Conservation (phyloP, 306 rosid genomes). For the Hylodesmum podocarpum region DNA sequence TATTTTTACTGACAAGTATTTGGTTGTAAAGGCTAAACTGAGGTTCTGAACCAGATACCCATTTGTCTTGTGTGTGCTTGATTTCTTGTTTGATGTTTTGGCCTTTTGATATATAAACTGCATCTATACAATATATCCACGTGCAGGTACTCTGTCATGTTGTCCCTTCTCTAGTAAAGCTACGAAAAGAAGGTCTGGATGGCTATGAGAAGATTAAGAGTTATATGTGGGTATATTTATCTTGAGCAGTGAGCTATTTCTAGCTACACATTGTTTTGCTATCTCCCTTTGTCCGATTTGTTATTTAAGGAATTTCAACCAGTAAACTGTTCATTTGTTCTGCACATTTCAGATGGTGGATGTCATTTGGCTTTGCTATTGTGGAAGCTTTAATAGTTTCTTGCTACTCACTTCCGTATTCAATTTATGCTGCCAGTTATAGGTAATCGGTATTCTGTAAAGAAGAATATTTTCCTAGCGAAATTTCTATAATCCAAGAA, state of each 20-base stretch:
- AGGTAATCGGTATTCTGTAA: constrained; percentile 78
- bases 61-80: constrained; percentile 1
- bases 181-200: constrained; percentile 98
- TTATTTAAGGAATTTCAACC: constrained; percentile 33
- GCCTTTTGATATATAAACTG: neutral
- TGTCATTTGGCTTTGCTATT: constrained; percentile 94
- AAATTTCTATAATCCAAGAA: constrained; percentile 6
- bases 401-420: constrained; percentile 93
- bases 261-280: constrained; percentile 32
- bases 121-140: constrained; percentile 26
- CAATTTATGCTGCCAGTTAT: constrained; percentile 72
- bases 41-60: constrained; percentile 4
- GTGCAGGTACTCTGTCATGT: constrained; percentile 84
- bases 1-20: neutral
- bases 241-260: constrained; percentile 58
- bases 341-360: constrained; percentile 84
- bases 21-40: neutral
- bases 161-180: constrained; percentile 88
- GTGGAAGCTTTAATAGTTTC: constrained; percentile 79
- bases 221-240: constrained; percentile 93
- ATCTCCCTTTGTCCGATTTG: neutral
- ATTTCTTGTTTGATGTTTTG: constrained; percentile 1
- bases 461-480: neutral
- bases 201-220: constrained; percentile 97
- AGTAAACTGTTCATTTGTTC: constrained; percentile 31